Base-by-base conservation (phyloP, 345 rosid genomes). In the Salix suchowensis region DNA sequence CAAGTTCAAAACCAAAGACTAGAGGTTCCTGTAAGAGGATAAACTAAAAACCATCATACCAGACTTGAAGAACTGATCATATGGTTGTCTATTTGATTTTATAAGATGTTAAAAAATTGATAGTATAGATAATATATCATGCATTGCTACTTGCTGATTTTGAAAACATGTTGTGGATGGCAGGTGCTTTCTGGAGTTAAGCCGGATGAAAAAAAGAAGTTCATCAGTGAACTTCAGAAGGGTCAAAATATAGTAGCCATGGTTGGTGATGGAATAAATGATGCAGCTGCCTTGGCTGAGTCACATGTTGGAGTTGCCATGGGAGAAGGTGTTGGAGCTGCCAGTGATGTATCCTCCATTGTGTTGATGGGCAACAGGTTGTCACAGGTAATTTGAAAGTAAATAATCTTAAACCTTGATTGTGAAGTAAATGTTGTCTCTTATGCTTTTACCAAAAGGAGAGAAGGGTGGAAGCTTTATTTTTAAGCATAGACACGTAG, bases 221-320 rank as follows among this genome's bases (percentile, higher is more conserved):
- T 95, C 81, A 84, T 95, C 76, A 84, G 52, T 72, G 87, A 85
- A 74, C 94, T 95, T 75, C 98, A 93, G 86, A 84, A 81, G 78
- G 88, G 85, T 71, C 84, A 88, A 76, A 91, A 89, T n/a, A 73
- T 86, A 40, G 96, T 93, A 68, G 98, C 98, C 30, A 95, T 95
- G 98, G 93, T 95, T 73, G 98, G 98, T 37, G 98, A 95, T 84
- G 98, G 98, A 67, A 93, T 95, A 78, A 95, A 95, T 76, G 98
- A 93, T 87, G 98, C 98, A 72, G 93, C 97, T 74, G 98, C 98
- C 37, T 87, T 95, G 87, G 98, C 98, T 79, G 90, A 89, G 68
- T 83, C 97, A 67, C 91, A 93, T 76, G 80, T 95, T 83, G 98
- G 98, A 77, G 88, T 95, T 72, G 98, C 97, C 74, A 89, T 95